These are phyloP conservation scores for Botrytis elliptica DNA, from an alignment of 2,329 filamentous ascomycete genomes.

Conservation along the genomic window DNA sequence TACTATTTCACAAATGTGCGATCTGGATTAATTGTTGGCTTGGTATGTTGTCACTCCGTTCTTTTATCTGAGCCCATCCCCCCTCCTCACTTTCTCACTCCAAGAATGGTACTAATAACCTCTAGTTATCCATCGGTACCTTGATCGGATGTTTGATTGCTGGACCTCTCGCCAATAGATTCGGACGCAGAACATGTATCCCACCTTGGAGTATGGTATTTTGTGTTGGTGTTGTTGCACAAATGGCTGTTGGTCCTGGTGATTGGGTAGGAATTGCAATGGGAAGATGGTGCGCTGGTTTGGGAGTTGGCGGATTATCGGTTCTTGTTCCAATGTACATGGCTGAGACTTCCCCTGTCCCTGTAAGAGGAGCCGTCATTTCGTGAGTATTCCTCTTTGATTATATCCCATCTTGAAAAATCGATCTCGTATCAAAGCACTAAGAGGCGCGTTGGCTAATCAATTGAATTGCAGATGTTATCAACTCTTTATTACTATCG, in stretches of 20 bases:
- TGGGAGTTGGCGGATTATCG: constrained; percentile 66
- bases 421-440: not conserved
- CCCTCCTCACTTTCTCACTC: not conserved
- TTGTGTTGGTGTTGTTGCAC: constrained; percentile 63
- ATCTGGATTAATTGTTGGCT: constrained; percentile 62
- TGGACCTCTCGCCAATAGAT: constrained; percentile 64
- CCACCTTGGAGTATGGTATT: constrained; percentile 54
- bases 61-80: no score
- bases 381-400: constrained; percentile 39
- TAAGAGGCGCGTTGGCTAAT: constrained; percentile 25
- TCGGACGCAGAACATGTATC: constrained; percentile 63
- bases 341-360: constrained; percentile 59
- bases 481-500: constrained; percentile 71
- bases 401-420: not conserved
- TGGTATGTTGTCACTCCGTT: constrained; percentile 35
- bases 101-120: not conserved
- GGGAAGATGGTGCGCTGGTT: constrained; percentile 64
- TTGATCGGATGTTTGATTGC: constrained; percentile 77
- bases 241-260: constrained; percentile 55
- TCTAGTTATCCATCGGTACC: constrained; percentile 67
- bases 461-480: constrained; percentile 50
- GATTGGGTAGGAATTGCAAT: constrained; percentile 63
- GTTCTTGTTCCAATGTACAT: constrained; percentile 68
- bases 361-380: constrained; percentile 64
- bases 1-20: constrained; percentile 56